Percentiles rank a stretch among this genome's conserved stretches.
Evolutionary conservation across 805 yeast species (phyloP).

Genomic region (Candida pseudofarinosa): DNA sequence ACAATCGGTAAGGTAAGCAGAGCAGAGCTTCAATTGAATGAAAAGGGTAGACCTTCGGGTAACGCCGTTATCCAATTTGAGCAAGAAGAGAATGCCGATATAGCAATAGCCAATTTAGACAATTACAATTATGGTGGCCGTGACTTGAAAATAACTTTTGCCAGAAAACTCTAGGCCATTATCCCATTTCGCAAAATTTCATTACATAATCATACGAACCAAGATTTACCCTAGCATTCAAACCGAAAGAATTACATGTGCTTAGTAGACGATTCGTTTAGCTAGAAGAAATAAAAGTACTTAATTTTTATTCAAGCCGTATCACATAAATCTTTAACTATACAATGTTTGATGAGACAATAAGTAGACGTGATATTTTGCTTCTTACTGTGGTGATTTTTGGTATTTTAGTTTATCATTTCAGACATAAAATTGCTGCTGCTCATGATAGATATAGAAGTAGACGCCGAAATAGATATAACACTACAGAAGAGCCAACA

Average conservation of each 20-base stretch:
- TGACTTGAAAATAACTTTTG: conserved; percentile 64
- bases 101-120: conserved; percentile 70
- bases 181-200: neutral
- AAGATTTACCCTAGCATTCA: too few relatives aligned
- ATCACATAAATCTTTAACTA: too few relatives aligned
- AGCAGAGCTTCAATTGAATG: conserved; percentile 70
- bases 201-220: neutral
- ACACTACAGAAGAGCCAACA: conserved; percentile 3
- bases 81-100: conserved; percentile 61
- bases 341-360: neutral
- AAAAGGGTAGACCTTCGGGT: conserved; percentile 70
- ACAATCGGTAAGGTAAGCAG: conserved; percentile 70
- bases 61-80: conserved; percentile 81
- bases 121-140: conserved; percentile 85
- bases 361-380: neutral
- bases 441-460: conserved; percentile 26
- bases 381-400: conserved; percentile 12
- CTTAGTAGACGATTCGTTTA: too few relatives aligned
- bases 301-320: too few relatives aligned
- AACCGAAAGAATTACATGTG: too few relatives aligned
- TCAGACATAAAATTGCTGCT: conserved; percentile 25
- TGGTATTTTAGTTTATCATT: conserved; percentile 24
- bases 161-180: conserved; percentile 25
- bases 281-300: too few relatives aligned
- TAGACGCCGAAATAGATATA: conserved; percentile 17